Base-by-base conservation (phyloP, 148 eudicot genomes). In the Nyssa sinensis region DNA sequence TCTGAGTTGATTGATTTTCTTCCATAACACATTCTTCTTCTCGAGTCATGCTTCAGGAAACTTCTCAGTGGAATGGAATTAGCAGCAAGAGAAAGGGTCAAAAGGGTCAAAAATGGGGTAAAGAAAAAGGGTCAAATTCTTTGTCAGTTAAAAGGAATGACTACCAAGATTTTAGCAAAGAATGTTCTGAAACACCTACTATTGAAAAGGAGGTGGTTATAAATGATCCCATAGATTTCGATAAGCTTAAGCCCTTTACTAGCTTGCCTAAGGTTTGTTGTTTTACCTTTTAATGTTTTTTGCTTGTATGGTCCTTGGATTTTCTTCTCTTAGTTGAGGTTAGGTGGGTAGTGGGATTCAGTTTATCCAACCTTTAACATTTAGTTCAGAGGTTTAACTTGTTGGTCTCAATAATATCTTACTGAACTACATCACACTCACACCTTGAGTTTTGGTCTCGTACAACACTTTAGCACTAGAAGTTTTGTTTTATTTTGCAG, bases 241-340 rank as follows among this genome's bases (percentile, higher is more conserved):
- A 94, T 73, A 91, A 92, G 86, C 89, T 94, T 58, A 75, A 84
- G 31, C 88, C 91, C 65, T 78, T 91, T 28, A 41, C 77, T 71
- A 73, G 81, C 81, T 74, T 73, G 51, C 98, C 98, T 0, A 84
- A 87, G 95, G 98, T 90, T 69, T 35, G 80, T 57, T 77, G 34
- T 53, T 59, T 27, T 55, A 55, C 21, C 23, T n/a, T 55, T 55
- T 3, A 19, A 5, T 66, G 49, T 64, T 69, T n/a, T n/a, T n/a
- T n/a, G n/a, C n/a, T n/a, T n/a, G n/a, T n/a, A n/a, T n/a, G n/a
- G n/a, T n/a, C n/a, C n/a, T n/a, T n/a, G n/a, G n/a, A n/a, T 19
- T 55, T 33, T 64, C 39, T 28, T n/a, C 30, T 14, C 34, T 4
- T 64, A 65, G 23, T 33, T 61, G 32, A 66, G 58, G 58, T n/a